These are phyloP conservation scores for Cercophora samala DNA, from an alignment of 495 filamentous ascomycete species.

Conservation along the genomic window DNA sequence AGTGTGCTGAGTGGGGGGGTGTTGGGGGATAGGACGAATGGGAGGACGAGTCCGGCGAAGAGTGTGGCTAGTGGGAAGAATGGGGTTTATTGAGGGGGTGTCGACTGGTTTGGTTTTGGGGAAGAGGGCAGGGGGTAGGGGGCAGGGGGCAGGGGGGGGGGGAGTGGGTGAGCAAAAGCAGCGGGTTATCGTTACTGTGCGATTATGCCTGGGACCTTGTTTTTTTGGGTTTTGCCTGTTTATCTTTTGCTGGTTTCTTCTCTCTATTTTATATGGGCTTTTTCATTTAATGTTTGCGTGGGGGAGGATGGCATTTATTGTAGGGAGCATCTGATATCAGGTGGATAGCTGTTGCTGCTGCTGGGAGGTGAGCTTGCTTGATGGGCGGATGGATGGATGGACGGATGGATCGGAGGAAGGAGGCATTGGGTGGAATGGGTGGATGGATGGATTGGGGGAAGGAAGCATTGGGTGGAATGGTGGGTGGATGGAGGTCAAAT, in stretches of 20 bases:
- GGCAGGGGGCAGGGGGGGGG: too few relatives aligned
- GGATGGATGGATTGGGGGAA: background rate
- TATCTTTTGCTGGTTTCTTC: background rate
- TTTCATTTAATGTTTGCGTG: background rate
- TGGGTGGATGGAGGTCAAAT: slow-evolving; percentile 17
- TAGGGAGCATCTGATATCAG: background rate
- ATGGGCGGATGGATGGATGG: background rate
- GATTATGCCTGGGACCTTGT: background rate
- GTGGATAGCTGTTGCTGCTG: background rate
- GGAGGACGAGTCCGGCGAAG: slow-evolving; percentile 1
- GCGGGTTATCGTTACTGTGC: background rate
- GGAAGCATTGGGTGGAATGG: background rate
- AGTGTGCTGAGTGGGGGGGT: background rate
- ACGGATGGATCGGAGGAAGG: background rate
- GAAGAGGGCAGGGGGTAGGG: too few relatives aligned
- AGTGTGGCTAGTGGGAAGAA: slow-evolving; percentile 17
- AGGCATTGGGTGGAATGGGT: background rate
- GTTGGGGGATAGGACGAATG: background rate
- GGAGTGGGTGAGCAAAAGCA: background rate
- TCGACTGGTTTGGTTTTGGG: too few relatives aligned
- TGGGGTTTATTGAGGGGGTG: slow-evolving; percentile 10
- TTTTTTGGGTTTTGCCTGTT: background rate
- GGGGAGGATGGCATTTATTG: background rate
- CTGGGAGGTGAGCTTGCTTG: background rate
- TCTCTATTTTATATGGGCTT: background rate